A percentile compares a stretch with the other conserved stretches of the same genome.
Conservation (phyloP, 371 early-diverging fungal species). For the Agmasoma carcini region DNA sequence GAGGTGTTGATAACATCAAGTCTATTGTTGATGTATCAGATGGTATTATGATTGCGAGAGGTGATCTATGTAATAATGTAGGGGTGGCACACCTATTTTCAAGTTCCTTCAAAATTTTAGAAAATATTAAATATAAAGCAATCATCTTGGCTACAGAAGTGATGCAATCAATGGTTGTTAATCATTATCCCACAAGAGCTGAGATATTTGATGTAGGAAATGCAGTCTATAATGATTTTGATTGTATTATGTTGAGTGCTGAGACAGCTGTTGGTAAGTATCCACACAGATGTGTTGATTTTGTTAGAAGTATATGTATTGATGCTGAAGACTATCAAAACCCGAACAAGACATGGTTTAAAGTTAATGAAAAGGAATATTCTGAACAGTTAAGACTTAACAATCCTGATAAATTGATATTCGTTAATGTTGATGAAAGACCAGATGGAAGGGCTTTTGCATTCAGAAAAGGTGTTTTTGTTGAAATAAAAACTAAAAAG, state of each 20-base stretch:
- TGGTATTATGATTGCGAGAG: conserved; percentile 95
- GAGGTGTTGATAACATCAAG: conserved; percentile 84
- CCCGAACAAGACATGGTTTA: too few relatives aligned
- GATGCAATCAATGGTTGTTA: conserved; percentile 86
- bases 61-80: conserved; percentile 86
- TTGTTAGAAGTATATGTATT: conserved; percentile 22
- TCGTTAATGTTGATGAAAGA: too few relatives aligned
- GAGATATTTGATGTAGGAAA: conserved; percentile 94
- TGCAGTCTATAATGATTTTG: conserved; percentile 83
- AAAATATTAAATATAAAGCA: conserved; percentile 84
- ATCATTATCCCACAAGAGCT: conserved; percentile 87
- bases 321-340: conserved; percentile 28
- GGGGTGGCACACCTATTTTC: conserved; percentile 72
- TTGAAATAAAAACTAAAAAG: too few relatives aligned
- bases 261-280: conserved; percentile 78
- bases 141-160: conserved; percentile 90
- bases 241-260: conserved; percentile 91
- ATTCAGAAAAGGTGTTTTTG: too few relatives aligned
- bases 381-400: too few relatives aligned
- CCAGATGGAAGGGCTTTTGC: too few relatives aligned
- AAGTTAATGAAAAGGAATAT: too few relatives aligned
- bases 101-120: conserved; percentile 86
- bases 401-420: too few relatives aligned
- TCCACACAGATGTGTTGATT: conserved; percentile 58
- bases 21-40: conserved; percentile 79